Percentiles rank a stretch among this genome's conserved stretches.
Evolutionary conservation across 208 protist species (phyloP).

Genomic region (Leishmania arabica): DNA sequence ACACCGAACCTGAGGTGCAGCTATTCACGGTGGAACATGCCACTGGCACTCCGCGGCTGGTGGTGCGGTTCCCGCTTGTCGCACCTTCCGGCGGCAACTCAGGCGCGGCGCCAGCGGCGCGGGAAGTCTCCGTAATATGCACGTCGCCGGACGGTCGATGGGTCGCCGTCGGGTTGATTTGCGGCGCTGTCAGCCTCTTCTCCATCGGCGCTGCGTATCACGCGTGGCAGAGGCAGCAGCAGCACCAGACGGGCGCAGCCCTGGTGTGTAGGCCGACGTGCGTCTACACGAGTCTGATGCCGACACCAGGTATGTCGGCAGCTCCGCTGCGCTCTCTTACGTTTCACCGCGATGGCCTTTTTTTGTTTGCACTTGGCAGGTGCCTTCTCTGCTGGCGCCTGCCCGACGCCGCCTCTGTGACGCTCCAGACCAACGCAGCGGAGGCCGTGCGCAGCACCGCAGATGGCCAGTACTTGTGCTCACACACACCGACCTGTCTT

Average conservation of each 20-base stretch:
- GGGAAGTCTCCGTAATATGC: conserved; percentile 8
- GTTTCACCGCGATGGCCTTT: conserved; percentile 21
- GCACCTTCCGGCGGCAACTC: neutral
- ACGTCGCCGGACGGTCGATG: conserved; percentile 26
- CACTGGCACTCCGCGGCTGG: neutral
- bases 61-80: conserved; percentile 15
- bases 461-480: conserved; percentile 25
- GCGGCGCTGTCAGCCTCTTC: conserved; percentile 34
- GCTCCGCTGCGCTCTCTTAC: conserved; percentile 10
- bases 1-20: conserved; percentile 18
- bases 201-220: conserved; percentile 17
- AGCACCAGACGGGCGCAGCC: neutral
- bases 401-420: neutral
- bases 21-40: conserved; percentile 5
- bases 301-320: conserved; percentile 4
- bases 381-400: conserved; percentile 28
- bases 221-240: conserved; percentile 7
- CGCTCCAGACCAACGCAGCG: neutral
- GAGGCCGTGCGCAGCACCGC: neutral
- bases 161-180: conserved; percentile 26
- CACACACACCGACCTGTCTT: conserved; percentile 22
- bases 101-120: neutral
- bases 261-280: conserved; percentile 15
- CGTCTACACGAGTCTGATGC: conserved; percentile 26
- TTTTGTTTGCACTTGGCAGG: conserved; percentile 24